Percentiles rank a stretch among this genome's conserved stretches.
Evolutionary conservation across 257 asterid genomes (phyloP).

Genomic region (Euphrasia confusa): DNA sequence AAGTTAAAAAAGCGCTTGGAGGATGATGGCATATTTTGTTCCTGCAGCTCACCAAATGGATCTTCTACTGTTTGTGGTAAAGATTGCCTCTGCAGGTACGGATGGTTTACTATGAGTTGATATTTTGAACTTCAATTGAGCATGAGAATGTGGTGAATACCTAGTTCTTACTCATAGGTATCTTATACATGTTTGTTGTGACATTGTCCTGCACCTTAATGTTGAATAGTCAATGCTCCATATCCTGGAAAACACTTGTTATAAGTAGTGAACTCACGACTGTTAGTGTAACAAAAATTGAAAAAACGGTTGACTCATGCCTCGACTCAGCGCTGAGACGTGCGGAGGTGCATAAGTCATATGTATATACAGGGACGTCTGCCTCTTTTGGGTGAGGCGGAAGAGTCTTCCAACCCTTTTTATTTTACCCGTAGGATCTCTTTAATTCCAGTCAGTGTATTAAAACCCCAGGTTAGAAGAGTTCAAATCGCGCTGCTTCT

Average conservation of each 20-base stretch:
- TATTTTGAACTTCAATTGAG: slow-evolving; percentile 11
- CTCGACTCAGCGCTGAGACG: too few species aligned
- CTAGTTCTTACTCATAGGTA: slow-evolving; percentile 3
- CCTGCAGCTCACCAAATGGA: slow-evolving; percentile 67
- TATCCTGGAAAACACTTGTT: neutral
- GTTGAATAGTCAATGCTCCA: neutral
- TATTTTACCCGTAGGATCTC: too few species aligned
- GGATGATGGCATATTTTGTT: slow-evolving; percentile 88
- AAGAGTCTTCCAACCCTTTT: too few species aligned
- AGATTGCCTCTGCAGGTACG: slow-evolving; percentile 94
- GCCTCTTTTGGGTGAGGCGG: too few species aligned
- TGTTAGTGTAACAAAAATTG: neutral
- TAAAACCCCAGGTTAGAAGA: too few species aligned
- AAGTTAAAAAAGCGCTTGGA: slow-evolving; percentile 69
- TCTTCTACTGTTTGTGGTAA: slow-evolving; percentile 70
- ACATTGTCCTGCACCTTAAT: neutral
- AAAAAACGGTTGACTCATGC: too few species aligned
- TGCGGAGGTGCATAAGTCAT: too few species aligned
- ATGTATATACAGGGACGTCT: too few species aligned
- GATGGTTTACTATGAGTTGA: slow-evolving; percentile 19
- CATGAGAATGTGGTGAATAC: neutral
- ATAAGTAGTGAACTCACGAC: neutral
- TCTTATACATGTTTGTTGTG: slow-evolving; percentile 6
- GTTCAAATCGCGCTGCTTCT: too few species aligned
- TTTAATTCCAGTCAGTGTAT: too few species aligned